These are phyloP conservation scores for Eudorina sp. DNA, from an alignment of 139 green algal genomes.

Conservation along the genomic window DNA sequence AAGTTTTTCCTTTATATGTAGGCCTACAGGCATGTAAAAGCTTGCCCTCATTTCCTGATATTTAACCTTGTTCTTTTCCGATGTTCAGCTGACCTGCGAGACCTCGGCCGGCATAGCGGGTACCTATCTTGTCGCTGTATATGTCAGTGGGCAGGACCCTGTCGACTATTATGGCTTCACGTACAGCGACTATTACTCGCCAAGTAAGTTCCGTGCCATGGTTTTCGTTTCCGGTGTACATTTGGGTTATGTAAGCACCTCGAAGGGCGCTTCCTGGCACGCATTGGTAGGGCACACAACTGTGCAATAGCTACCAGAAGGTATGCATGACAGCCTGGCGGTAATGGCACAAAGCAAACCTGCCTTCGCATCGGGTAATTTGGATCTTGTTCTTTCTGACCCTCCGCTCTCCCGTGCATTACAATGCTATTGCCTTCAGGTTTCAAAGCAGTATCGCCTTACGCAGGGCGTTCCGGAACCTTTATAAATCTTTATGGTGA, in stretches of 20 bases:
- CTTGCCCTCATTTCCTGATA: too few species aligned
- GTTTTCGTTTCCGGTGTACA: background rate
- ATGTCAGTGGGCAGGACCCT: constrained; percentile 5
- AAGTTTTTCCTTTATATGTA: too few species aligned
- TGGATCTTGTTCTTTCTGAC: background rate
- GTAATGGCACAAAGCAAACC: too few species aligned
- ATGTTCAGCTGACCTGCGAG: constrained; percentile 48
- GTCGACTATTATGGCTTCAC: constrained; percentile 21
- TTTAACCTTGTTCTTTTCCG: background rate
- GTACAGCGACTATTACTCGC: constrained; percentile 11
- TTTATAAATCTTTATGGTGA: background rate
- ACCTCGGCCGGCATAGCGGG: constrained; percentile 3
- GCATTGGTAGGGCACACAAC: too few species aligned
- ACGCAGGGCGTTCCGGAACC: constrained; percentile 28
- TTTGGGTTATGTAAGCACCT: too few species aligned
- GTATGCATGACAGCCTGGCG: too few species aligned
- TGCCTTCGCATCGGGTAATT: too few species aligned
- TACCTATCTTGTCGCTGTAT: constrained; percentile 26
- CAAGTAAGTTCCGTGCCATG: constrained; percentile 55
- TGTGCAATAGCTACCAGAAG: too few species aligned
- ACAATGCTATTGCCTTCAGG: background rate
- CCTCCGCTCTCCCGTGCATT: background rate
- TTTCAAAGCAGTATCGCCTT: background rate
- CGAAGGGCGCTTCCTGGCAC: too few species aligned
- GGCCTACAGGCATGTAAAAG: too few species aligned